Base-by-base conservation (phyloP, 2,329 filamentous ascomycete genomes). In the Neonectria punicea region DNA sequence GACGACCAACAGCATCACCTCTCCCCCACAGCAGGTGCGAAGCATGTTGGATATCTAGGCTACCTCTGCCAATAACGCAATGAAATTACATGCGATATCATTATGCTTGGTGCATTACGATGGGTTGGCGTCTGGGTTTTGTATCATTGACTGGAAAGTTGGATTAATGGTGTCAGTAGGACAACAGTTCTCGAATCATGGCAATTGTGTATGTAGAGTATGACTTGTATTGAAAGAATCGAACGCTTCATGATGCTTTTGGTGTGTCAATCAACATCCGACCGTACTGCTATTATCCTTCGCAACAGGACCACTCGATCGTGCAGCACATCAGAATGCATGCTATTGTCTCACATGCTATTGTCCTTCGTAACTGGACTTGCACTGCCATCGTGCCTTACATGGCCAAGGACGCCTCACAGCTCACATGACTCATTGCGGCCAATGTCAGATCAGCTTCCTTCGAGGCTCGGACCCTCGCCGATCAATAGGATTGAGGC, bases 11-110 rank as follows among this genome's bases (percentile, higher is more conserved):
- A 87, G 85, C 5, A 76, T 84, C 13, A 79, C 74, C 7, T 79
- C 75, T n/a, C 82, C 81, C 58, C 85, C 86, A n/a, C 85, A 87
- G 72, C 82, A 86, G 70, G 77, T 88, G 6, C 81, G 79, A 70
- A 89, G 87, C 72, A 89, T 89, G 87, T 69, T 89, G 70, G 87
- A 89, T 70, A 72, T 89, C 14, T 89, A 76, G 59, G 11, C 30
- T 32, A 16, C 7, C 7, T 13, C 5, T 11, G 16, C 28, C 16
- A 18, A 9, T 16, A 18, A 18, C 39, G 16, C 36, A 18, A 41
- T 41, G 39, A 28, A 34, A 9, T 10, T 30, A 53, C 30, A 59
- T 67, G 44, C 47, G 49, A 20, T 59, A 34, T 54, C 57, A 34
- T 61, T 53, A 60, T 47, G n/a, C 36, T 65, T 32, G 64, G 44